Percentiles rank a stretch among this genome's conserved stretches.
Conservation (phyloP, 2,329 filamentous ascomycete species). For the Rugonectria rugulosa region DNA sequence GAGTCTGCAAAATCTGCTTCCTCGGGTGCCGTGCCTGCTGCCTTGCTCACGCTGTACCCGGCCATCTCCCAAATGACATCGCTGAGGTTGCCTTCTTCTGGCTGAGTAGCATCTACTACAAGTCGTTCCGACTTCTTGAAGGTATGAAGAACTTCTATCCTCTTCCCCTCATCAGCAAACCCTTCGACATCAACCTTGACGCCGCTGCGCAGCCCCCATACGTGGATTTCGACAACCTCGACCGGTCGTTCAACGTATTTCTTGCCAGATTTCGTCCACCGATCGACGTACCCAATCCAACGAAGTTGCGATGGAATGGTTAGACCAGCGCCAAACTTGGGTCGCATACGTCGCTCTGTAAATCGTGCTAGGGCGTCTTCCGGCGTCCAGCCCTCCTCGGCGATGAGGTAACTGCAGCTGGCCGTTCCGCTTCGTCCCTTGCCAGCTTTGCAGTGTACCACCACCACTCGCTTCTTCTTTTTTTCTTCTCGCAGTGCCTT, state of each 20-base stretch:
- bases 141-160: slow-evolving; percentile 82
- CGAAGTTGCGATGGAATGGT: slow-evolving; percentile 92
- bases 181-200: slow-evolving; percentile 89
- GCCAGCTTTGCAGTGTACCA: slow-evolving; percentile 97
- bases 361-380: slow-evolving; percentile 63
- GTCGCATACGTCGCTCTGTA: slow-evolving; percentile 87
- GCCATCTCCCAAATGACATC: slow-evolving; percentile 65
- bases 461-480: slow-evolving; percentile 69
- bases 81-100: slow-evolving; percentile 56
- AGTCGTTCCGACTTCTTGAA: slow-evolving; percentile 78
- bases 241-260: slow-evolving; percentile 82
- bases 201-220: slow-evolving; percentile 87
- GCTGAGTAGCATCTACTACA: slow-evolving; percentile 66
- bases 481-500: slow-evolving; percentile 40
- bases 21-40: slow-evolving; percentile 46
- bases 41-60: slow-evolving; percentile 42
- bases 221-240: slow-evolving; percentile 87
- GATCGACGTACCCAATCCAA: slow-evolving; percentile 87
- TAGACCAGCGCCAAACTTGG: slow-evolving; percentile 86
- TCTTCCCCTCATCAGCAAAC: slow-evolving; percentile 87
- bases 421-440: slow-evolving; percentile 93
- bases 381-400: slow-evolving; percentile 73
- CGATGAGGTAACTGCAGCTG: slow-evolving; percentile 88
- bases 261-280: slow-evolving; percentile 79
- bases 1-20: slow-evolving; percentile 44